phyloP scores from a whole-genome alignment of 345 rosid genomes.

The Alliaria petiolata region DNA sequence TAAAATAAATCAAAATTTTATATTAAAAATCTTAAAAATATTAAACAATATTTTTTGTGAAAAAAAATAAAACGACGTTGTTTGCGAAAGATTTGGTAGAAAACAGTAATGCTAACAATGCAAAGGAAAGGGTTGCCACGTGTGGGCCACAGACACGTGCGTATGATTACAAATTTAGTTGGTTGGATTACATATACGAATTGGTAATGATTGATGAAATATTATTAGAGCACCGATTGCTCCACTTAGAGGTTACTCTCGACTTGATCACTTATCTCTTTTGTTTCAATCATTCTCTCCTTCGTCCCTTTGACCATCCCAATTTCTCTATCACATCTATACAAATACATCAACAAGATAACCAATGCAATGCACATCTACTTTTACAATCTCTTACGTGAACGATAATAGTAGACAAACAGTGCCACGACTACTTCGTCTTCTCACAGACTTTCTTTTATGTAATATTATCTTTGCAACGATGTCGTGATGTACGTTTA shows the following conservation, averaged over 20 bases:
- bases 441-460: no score
- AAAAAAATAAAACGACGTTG: no score
- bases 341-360: neutral
- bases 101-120: neutral
- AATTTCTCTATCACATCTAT: constrained; percentile 4
- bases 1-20: no score
- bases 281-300: constrained; percentile 24
- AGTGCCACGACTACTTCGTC: no score
- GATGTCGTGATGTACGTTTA: no score
- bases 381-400: no score
- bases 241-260: constrained; percentile 26
- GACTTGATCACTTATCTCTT: constrained; percentile 21
- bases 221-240: constrained; percentile 29
- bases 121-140: neutral
- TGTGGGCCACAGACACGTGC: constrained; percentile 18
- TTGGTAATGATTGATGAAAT: constrained; percentile 22
- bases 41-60: no score
- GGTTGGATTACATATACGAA: constrained; percentile 23
- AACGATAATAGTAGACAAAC: no score
- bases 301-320: constrained; percentile 28
- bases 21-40: no score
- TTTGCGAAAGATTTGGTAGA: no score
- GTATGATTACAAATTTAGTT: constrained; percentile 13
- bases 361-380: neutral
- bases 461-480: no score